Evolutionary conservation across 2,329 filamentous ascomycete species (phyloP), one percentile per base, ranked within the genome.

Genomic region (Diplocarpon mali): DNA sequence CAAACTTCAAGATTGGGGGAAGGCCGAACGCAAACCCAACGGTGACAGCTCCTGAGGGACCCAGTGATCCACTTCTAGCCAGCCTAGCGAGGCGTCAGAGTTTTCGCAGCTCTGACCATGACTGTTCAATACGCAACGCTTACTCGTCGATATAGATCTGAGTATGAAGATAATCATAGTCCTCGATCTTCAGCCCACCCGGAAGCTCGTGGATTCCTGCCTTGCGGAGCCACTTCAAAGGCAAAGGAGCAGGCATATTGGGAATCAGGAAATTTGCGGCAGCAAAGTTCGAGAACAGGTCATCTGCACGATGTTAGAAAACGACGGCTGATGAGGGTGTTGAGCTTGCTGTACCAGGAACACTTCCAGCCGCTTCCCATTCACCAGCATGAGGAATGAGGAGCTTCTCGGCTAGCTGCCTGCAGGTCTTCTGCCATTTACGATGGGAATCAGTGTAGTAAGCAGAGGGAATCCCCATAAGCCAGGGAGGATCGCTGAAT

Each of bases 21-120:
- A 86, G 72, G 5, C 81, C 83, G 58, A 84, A 87, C 1, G 80
- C 76, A 54, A 85, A 77, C 2, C 83, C 83, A 0, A 79, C 80
- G 1, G 78, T 86, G 20, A 88, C 63, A n/a, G 76, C 76, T 3
- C 70, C 75, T 0, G 68, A 57, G 0, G 83, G 83, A 0, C 83
- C 83, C 1, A 69, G 65, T 10, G 85, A 67, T 10, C 83, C 83
- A 1, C 70, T 72, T 12, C 81, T 72, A 13, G 71, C 66, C 73
- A 87, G 77, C 7, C 20, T 24, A 24, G 20, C 7, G 20, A 7
- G 20, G 7, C 4, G 20, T 24, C 20, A 24, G 20, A 4, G 20
- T 3, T 24, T 24, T 24, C 20, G 4, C 4, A 24, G 4, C 4
- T 24, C 20, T 3, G 3, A 24, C 20, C 20, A 7, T 7, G 20